phyloP scores from a whole-genome alignment of 2,329 filamentous ascomycete species.

The Ampelomyces quisqualis region DNA sequence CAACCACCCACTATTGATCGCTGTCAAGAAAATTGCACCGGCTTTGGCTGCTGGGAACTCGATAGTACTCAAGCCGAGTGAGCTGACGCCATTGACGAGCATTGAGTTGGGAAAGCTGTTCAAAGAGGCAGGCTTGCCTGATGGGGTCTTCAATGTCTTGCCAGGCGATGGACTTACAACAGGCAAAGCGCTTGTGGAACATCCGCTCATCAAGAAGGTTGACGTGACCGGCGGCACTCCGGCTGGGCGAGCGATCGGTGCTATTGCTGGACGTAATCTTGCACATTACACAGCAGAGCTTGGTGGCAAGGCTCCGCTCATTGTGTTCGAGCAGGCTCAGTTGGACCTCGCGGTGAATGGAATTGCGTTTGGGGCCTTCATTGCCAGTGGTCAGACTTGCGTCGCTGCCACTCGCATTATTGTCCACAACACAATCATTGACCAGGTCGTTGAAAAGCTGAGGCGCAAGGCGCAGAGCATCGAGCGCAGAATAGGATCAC shows the following conservation, averaged over 20 bases:
- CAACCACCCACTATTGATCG: constrained; percentile 45
- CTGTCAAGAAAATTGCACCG: constrained; percentile 45
- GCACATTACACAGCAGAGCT: constrained; percentile 42
- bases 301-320: constrained; percentile 42
- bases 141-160: constrained; percentile 41
- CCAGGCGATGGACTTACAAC: constrained; percentile 37
- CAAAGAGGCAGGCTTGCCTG: constrained; percentile 42
- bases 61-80: constrained; percentile 42
- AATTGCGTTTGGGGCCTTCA: constrained; percentile 48
- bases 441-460: constrained; percentile 43
- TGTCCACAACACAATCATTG: constrained; percentile 50
- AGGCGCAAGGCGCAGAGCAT: constrained; percentile 54
- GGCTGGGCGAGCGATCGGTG: constrained; percentile 41
- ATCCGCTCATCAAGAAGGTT: constrained; percentile 42
- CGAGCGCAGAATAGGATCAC: constrained; percentile 57
- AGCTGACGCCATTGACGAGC: constrained; percentile 42
- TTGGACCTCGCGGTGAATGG: constrained; percentile 43
- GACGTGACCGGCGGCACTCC: constrained; percentile 44
- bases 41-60: constrained; percentile 41
- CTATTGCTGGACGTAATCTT: constrained; percentile 40
- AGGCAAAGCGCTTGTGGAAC: constrained; percentile 40
- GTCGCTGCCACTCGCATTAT: constrained; percentile 58
- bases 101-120: constrained; percentile 41
- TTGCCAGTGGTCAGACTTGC: constrained; percentile 58
- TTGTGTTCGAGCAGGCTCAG: constrained; percentile 42